These are phyloP conservation scores for Cydonia oblonga DNA, from an alignment of 331 rosid genomes.

Conservation along the genomic window DNA sequence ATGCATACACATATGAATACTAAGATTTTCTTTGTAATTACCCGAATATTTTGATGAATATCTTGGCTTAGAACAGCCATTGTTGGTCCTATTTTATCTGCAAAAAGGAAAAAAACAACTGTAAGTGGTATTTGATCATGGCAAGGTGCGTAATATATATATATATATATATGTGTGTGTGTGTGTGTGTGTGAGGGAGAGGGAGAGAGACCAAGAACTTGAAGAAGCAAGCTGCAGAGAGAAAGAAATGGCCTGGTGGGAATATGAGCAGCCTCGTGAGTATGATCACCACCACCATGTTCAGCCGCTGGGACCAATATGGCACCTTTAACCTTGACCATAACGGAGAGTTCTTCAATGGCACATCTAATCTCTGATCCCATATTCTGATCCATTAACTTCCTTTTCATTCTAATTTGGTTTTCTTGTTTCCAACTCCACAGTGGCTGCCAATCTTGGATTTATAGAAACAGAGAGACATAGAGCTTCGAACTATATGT, in stretches of 20 bases:
- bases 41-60: slow-evolving; percentile 73
- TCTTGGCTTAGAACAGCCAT: slow-evolving; percentile 89
- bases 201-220: slow-evolving; percentile 60
- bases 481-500: neutral
- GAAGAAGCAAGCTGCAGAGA: slow-evolving; percentile 51
- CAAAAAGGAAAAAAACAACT: neutral
- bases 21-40: slow-evolving; percentile 3
- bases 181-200: no score
- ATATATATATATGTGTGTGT: no score
- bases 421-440: neutral
- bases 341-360: slow-evolving; percentile 50
- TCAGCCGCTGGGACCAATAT: neutral
- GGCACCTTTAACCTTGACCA: slow-evolving; percentile 26
- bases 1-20: neutral
- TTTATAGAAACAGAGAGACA: neutral
- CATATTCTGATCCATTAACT: slow-evolving; percentile 49
- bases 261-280: slow-evolving; percentile 31
- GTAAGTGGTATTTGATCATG: neutral
- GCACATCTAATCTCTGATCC: slow-evolving; percentile 51
- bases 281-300: neutral
- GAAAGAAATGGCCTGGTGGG: slow-evolving; percentile 68
- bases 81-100: slow-evolving; percentile 94
- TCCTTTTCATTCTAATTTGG: neutral
- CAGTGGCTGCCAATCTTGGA: neutral
- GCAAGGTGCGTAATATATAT: neutral